Conservation (phyloP, 768 basidiomycete species). For the Daedalea quercina region DNA sequence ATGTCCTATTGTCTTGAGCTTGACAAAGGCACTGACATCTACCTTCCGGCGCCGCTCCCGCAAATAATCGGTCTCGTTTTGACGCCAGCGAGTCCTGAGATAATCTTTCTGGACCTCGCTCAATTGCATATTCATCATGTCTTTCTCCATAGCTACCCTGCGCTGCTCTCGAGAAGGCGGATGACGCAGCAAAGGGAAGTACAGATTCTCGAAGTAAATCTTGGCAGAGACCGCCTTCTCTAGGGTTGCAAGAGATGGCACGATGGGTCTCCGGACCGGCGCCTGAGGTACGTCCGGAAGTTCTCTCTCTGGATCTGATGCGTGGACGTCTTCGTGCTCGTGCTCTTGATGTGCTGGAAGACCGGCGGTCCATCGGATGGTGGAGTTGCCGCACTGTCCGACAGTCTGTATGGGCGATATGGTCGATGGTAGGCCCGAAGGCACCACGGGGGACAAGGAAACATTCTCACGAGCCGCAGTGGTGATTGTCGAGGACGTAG, state of each 20-base stretch:
- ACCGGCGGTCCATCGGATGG: slow-evolving; percentile 51
- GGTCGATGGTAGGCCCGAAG: slow-evolving; percentile 25
- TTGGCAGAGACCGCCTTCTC: slow-evolving; percentile 90
- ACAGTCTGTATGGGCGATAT: slow-evolving; percentile 26
- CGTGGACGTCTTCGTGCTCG: slow-evolving; percentile 45
- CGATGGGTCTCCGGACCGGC: slow-evolving; percentile 52
- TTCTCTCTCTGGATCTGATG: slow-evolving; percentile 24
- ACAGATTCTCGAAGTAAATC: slow-evolving; percentile 91
- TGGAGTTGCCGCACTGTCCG: slow-evolving; percentile 53
- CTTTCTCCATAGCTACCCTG: slow-evolving; percentile 79
- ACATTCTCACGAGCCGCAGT: slow-evolving; percentile 73
- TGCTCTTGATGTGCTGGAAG: slow-evolving; percentile 65
- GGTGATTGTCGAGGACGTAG: slow-evolving; percentile 65
- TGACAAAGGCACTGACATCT: slow-evolving; percentile 77
- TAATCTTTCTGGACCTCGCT: slow-evolving; percentile 62
- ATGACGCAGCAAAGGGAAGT: slow-evolving; percentile 81
- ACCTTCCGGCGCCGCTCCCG: slow-evolving; percentile 80
- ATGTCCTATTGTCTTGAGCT: slow-evolving; percentile 92
- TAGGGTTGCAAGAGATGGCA: slow-evolving; percentile 83
- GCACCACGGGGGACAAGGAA: slow-evolving; percentile 31
- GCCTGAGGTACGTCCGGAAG: slow-evolving; percentile 23
- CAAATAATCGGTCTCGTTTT: slow-evolving; percentile 88
- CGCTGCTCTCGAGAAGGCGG: slow-evolving; percentile 83
- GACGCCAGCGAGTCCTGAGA: slow-evolving; percentile 68
- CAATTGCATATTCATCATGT: slow-evolving; percentile 72